phyloP scores from a whole-genome alignment of 768 basidiomycete species.

The Lentinula sp. region DNA sequence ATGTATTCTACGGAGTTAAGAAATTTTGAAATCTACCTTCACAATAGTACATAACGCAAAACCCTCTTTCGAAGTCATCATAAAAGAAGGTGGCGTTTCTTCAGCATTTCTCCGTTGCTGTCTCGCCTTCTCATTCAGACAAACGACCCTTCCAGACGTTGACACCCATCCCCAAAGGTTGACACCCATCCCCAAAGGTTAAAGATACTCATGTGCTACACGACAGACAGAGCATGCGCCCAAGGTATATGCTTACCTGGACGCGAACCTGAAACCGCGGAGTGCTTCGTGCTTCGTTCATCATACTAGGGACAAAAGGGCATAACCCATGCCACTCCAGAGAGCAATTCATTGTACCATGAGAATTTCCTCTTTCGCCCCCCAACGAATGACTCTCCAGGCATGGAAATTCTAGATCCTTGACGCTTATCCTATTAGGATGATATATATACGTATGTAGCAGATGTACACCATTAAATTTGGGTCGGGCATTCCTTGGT shows the following conservation, averaged over 20 bases:
- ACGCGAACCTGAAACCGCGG: background rate
- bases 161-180: background rate
- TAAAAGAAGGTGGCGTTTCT: background rate
- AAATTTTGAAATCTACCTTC: background rate
- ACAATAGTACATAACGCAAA: background rate
- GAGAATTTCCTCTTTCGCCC: background rate
- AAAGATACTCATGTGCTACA: background rate
- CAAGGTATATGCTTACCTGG: background rate
- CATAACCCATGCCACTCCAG: too few relatives aligned
- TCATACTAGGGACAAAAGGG: background rate
- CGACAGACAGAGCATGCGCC: background rate
- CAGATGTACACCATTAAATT: too few relatives aligned
- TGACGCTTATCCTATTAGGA: too few relatives aligned
- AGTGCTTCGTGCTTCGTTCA: background rate
- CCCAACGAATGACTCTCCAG: too few relatives aligned
- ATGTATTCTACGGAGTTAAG: background rate
- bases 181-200: background rate
- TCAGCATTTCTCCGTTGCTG: background rate
- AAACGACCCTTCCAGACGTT: background rate
- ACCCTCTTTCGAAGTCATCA: background rate
- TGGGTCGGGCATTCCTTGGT: too few relatives aligned
- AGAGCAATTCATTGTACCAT: too few relatives aligned
- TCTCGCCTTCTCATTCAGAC: background rate
- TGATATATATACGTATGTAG: too few relatives aligned
- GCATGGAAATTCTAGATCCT: too few relatives aligned